Conservation (phyloP, 495 filamentous ascomycete species). For the Penicillium chermesinum region DNA sequence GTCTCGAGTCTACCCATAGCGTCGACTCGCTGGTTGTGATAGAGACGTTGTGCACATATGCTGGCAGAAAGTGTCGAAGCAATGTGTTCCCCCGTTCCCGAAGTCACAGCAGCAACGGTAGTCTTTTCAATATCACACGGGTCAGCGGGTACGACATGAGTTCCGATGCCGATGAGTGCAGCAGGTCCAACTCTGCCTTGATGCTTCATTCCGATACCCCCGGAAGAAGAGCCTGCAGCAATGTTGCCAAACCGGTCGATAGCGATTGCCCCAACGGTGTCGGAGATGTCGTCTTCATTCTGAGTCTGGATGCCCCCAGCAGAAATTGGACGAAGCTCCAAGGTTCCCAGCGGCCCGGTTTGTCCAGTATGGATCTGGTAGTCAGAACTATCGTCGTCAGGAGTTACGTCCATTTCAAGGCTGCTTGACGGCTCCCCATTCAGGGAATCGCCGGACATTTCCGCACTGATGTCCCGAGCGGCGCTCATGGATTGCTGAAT, state of each 20-base stretch:
- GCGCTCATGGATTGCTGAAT: no score
- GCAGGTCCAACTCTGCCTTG: slow-evolving; percentile 85
- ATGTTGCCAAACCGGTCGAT: slow-evolving; percentile 81
- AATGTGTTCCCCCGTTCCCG: slow-evolving; percentile 96
- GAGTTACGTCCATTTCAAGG: no score
- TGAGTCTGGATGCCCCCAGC: no score
- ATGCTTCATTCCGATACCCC: slow-evolving; percentile 99
- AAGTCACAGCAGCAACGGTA: slow-evolving; percentile 73
- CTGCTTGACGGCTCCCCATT: no score
- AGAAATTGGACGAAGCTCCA: no score
- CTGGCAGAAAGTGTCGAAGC: slow-evolving; percentile 80
- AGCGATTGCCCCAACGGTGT: slow-evolving; percentile 93
- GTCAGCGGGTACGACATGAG: slow-evolving; percentile 71
- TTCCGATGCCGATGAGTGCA: slow-evolving; percentile 85
- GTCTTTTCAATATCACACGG: slow-evolving; percentile 54
- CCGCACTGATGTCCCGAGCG: no score
- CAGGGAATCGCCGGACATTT: no score
- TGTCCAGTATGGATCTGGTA: no score
- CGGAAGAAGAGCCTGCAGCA: slow-evolving; percentile 94
- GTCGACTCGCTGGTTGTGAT: slow-evolving; percentile 55
- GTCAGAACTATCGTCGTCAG: no score
- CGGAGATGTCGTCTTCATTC: slow-evolving; percentile 61
- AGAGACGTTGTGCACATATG: slow-evolving; percentile 72
- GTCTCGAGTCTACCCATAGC: slow-evolving; percentile 55
- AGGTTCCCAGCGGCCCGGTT: no score